phyloP scores from a whole-genome alignment of 345 rosid genomes.

The Euphorbia peplus region DNA sequence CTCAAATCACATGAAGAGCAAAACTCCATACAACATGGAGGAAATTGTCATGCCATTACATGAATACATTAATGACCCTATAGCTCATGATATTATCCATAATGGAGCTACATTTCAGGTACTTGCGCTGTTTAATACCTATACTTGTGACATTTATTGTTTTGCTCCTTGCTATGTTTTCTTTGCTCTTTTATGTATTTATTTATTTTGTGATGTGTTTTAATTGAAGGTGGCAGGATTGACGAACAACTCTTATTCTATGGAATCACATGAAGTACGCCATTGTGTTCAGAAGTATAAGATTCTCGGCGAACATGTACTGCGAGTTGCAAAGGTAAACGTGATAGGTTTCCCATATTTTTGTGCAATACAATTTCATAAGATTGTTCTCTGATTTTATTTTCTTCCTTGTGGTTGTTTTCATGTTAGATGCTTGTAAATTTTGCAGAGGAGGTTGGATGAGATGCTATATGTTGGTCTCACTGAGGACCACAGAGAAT shows the following conservation, averaged over 20 bases:
- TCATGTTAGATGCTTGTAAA: conserved; percentile 44
- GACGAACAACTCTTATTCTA: conserved; percentile 79
- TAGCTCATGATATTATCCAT: conserved; percentile 78
- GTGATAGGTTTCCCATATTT: conserved; percentile 14
- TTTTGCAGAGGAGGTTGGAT: conserved; percentile 93
- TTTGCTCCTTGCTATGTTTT: background rate
- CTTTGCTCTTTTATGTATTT: background rate
- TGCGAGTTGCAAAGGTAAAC: conserved; percentile 86
- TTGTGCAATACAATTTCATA: conserved; percentile 1
- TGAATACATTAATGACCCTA: conserved; percentile 61
- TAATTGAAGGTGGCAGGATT: conserved; percentile 77
- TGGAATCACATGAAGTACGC: conserved; percentile 77
- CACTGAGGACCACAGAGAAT: conserved; percentile 87
- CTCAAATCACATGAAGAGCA: conserved; percentile 33
- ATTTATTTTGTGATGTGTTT: conserved; percentile 3
- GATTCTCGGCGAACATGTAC: conserved; percentile 70
- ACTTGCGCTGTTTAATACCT: conserved; percentile 19
- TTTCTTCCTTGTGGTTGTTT: conserved; percentile 32
- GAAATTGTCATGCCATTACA: conserved; percentile 82
- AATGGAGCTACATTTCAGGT: conserved; percentile 98
- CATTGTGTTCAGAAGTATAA: conserved; percentile 72
- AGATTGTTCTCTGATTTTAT: conserved; percentile 25
- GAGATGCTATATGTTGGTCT: conserved; percentile 91
- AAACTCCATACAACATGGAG: conserved; percentile 70
- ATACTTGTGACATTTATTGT: background rate